Conservation (phyloP, 495 filamentous ascomycete genomes). For the Xylaria venustula region DNA sequence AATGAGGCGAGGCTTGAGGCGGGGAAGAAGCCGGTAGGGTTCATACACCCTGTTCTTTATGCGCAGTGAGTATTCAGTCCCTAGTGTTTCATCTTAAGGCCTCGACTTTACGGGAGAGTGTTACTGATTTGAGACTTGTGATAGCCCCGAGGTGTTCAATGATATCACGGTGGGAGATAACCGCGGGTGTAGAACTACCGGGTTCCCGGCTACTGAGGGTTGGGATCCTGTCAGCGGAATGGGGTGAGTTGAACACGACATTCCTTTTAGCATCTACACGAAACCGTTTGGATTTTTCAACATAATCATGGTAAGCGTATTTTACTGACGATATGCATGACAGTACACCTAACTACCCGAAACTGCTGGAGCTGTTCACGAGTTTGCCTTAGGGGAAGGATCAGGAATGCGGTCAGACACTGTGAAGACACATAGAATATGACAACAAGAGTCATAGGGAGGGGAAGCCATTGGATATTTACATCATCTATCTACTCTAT, state of each 20-base stretch:
- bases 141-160: slow-evolving; percentile 52
- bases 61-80: slow-evolving; percentile 2
- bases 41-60: slow-evolving; percentile 57
- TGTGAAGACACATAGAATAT: too few species aligned
- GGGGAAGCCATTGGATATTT: too few species aligned
- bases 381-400: slow-evolving; percentile 33
- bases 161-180: slow-evolving; percentile 62
- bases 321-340: slow-evolving; percentile 11
- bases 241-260: slow-evolving; percentile 33
- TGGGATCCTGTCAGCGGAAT: slow-evolving; percentile 66
- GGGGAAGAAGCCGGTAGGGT: slow-evolving; percentile 59
- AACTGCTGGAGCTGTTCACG: slow-evolving; percentile 35
- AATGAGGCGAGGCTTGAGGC: slow-evolving; percentile 58
- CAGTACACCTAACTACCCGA: slow-evolving; percentile 34
- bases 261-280: background rate
- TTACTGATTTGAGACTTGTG: background rate
- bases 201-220: slow-evolving; percentile 50
- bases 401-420: too few species aligned
- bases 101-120: background rate
- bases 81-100: background rate
- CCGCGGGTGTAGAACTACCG: slow-evolving; percentile 54
- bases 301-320: slow-evolving; percentile 11
- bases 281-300: too few species aligned
- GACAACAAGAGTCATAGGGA: too few species aligned
- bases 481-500: too few species aligned